Conservation (phyloP, 202 grass and related monocot species). For the Digitaria exilis region DNA sequence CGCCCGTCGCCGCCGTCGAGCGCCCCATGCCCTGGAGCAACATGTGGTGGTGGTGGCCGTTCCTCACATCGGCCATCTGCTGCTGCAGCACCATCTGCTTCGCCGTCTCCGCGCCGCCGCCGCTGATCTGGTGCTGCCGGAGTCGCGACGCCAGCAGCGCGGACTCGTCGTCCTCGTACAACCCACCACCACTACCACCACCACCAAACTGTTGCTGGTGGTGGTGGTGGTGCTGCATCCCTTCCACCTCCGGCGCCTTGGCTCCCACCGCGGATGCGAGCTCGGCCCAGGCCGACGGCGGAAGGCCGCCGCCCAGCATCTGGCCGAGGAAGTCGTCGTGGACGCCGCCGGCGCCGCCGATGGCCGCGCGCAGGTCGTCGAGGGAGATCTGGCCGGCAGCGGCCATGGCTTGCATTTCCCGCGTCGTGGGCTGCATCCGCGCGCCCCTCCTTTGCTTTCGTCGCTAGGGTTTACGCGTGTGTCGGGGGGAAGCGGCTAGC, state of each 20-base stretch:
- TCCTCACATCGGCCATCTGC: slow-evolving; percentile 53
- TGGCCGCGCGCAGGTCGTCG: slow-evolving; percentile 47
- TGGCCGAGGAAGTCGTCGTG: slow-evolving; percentile 80
- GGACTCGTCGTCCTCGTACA: slow-evolving; percentile 68
- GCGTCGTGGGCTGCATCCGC: slow-evolving; percentile 67
- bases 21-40: slow-evolving; percentile 59
- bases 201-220: slow-evolving; percentile 30
- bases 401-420: slow-evolving; percentile 74
- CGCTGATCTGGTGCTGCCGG: slow-evolving; percentile 71
- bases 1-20: slow-evolving; percentile 16
- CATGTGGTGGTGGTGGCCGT: slow-evolving; percentile 63
- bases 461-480: slow-evolving; percentile 21
- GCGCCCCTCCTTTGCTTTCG: not conserved
- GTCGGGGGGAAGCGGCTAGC: slow-evolving; percentile 27
- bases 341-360: slow-evolving; percentile 7
- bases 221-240: slow-evolving; percentile 35
- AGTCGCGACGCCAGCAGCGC: slow-evolving; percentile 59
- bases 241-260: slow-evolving; percentile 36
- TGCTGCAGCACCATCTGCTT: slow-evolving; percentile 65
- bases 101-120: slow-evolving; percentile 27
- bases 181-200: slow-evolving; percentile 11
- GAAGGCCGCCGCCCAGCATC: slow-evolving; percentile 60
- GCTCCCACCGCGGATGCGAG: not conserved
- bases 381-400: slow-evolving; percentile 52
- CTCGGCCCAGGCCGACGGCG: slow-evolving; percentile 52